phyloP scores from a whole-genome alignment of 331 rosid genomes.

The Arachis monticola region DNA sequence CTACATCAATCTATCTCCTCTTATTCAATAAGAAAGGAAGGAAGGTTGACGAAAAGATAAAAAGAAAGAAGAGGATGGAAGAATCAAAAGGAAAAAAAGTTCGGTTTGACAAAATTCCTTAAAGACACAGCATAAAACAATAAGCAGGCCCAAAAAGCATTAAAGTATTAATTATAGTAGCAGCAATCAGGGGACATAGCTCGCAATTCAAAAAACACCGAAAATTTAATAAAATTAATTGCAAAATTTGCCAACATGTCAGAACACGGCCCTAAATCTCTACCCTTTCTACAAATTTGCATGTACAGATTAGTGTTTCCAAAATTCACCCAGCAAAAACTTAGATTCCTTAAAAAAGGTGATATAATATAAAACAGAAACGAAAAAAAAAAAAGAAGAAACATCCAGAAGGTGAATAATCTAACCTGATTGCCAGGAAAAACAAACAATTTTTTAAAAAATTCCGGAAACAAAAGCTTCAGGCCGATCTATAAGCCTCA shows the following conservation, averaged over 20 bases:
- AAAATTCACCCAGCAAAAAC: background rate
- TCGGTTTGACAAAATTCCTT: too few relatives aligned
- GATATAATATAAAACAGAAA: background rate
- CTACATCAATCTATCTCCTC: background rate
- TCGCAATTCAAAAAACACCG: constrained; percentile 1
- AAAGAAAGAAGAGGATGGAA: background rate
- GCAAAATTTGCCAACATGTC: background rate
- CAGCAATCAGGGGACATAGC: constrained; percentile 14
- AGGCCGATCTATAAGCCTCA: constrained; percentile 57
- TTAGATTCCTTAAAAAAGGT: background rate
- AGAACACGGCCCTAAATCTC: background rate
- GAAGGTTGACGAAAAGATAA: background rate
- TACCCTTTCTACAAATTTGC: constrained; percentile 15
- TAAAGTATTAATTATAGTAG: background rate
- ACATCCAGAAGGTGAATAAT: background rate
- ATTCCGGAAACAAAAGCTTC: constrained; percentile 41
- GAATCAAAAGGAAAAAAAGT: background rate
- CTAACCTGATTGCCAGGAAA: constrained; percentile 44
- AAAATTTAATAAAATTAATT: background rate
- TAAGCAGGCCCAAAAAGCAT: background rate
- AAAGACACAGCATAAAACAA: too few relatives aligned
- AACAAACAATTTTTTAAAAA: background rate
- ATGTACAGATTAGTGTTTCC: background rate
- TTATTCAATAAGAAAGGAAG: background rate
- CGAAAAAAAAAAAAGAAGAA: background rate